phyloP scores from a whole-genome alignment of 2,329 filamentous ascomycete genomes.

The Scytalidium lignicola region DNA sequence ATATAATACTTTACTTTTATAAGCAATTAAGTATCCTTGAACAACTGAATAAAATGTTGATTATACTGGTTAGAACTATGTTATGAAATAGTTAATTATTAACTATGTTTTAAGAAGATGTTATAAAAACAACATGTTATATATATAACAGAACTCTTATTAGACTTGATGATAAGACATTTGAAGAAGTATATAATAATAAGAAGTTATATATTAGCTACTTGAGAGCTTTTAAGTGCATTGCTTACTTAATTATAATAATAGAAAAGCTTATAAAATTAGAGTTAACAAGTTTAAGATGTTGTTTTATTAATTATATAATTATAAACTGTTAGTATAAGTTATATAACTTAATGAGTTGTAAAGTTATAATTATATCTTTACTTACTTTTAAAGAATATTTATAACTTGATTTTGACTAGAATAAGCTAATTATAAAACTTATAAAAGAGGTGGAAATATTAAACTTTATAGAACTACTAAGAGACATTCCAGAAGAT shows the following conservation, averaged over 20 bases:
- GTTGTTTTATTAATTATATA: background rate
- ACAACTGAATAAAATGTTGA: too few relatives aligned
- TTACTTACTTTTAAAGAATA: background rate
- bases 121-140: constrained; percentile 1
- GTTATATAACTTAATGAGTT: background rate
- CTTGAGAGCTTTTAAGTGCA: background rate
- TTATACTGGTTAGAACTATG: too few relatives aligned
- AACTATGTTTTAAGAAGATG: too few relatives aligned
- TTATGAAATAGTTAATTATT: too few relatives aligned
- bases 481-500: too few relatives aligned
- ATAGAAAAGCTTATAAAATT: too few relatives aligned
- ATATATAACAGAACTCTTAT: constrained; percentile 1
- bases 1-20: too few relatives aligned
- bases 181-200: constrained; percentile 1
- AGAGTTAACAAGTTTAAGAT: too few relatives aligned
- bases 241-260: background rate
- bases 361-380: background rate
- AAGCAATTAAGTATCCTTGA: too few relatives aligned
- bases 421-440: too few relatives aligned
- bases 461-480: too few relatives aligned
- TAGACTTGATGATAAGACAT: background rate
- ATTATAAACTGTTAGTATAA: background rate
- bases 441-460: too few relatives aligned
- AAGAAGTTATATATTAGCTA: background rate
- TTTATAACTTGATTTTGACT: background rate